Conservation (phyloP, 345 rosid species). For the Syzygium grande region DNA sequence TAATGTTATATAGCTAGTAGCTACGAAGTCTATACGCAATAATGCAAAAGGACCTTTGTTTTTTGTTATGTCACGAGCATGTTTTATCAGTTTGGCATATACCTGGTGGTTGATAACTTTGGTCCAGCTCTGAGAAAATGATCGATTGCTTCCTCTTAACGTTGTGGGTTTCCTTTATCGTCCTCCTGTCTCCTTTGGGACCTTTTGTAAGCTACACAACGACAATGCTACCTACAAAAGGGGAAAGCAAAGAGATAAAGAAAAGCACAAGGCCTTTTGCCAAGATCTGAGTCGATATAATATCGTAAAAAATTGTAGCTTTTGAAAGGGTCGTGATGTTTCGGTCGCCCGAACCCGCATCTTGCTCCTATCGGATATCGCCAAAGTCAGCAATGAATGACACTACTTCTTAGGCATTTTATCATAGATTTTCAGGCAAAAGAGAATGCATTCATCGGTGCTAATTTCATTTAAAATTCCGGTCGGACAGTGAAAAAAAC, state of each 20-base stretch:
- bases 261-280: background rate
- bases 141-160: background rate
- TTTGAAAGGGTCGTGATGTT: background rate
- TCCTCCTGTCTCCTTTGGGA: background rate
- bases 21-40: background rate
- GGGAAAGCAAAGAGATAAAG: background rate
- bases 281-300: background rate
- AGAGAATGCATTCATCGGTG: background rate
- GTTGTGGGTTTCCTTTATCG: background rate
- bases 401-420: background rate
- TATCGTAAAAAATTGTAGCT: background rate
- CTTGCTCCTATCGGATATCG: background rate
- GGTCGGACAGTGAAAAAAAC: background rate
- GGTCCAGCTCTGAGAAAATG: background rate
- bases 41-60: background rate
- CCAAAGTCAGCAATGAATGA: background rate
- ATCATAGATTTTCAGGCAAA: background rate
- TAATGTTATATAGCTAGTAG: background rate
- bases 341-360: background rate
- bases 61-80: background rate
- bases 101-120: background rate
- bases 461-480: background rate
- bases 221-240: background rate
- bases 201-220: background rate
- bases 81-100: background rate